Conservation (phyloP, 257 asterid genomes). For the Petunia axillaris region DNA sequence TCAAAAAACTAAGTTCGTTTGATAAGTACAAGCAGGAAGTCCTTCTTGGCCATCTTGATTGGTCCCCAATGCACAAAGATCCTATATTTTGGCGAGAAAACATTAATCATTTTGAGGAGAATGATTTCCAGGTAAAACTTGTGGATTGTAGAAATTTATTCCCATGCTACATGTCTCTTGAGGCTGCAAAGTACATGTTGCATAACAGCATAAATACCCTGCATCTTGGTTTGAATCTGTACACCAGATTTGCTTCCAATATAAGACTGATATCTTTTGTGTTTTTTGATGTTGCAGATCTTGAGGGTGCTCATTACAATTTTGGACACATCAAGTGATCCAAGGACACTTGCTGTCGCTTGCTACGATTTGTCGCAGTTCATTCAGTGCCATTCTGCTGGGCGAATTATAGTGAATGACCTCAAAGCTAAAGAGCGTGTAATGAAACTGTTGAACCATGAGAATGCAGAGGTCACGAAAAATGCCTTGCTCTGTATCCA, state of each 20-base stretch:
- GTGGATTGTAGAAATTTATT: neutral
- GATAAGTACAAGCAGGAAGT: slow-evolving; percentile 89
- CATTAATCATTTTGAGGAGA: slow-evolving; percentile 71
- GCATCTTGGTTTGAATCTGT: neutral
- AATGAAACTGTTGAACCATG: slow-evolving; percentile 94
- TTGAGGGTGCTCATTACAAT: slow-evolving; percentile 84
- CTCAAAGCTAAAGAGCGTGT: slow-evolving; percentile 95
- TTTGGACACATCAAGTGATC: slow-evolving; percentile 81
- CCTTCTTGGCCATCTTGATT: slow-evolving; percentile 91
- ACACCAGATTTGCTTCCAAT: neutral
- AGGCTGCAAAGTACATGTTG: neutral
- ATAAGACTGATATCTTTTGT: neutral
- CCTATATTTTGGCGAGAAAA: slow-evolving; percentile 82
- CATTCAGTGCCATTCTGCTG: slow-evolving; percentile 91
- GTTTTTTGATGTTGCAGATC: slow-evolving; percentile 51
- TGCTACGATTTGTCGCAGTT: slow-evolving; percentile 93
- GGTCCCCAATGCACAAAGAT: slow-evolving; percentile 97
- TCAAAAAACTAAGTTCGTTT: slow-evolving; percentile 76
- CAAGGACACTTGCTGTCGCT: slow-evolving; percentile 89
- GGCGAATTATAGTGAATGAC: slow-evolving; percentile 83
- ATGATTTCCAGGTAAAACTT: slow-evolving; percentile 80
- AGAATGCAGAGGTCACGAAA: slow-evolving; percentile 86
- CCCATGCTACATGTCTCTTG: neutral
- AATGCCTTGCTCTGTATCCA: slow-evolving; percentile 95
- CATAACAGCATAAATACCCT: neutral